Evolutionary conservation across 768 basidiomycete species (phyloP).

Genomic region (Cyathus striatus): DNA sequence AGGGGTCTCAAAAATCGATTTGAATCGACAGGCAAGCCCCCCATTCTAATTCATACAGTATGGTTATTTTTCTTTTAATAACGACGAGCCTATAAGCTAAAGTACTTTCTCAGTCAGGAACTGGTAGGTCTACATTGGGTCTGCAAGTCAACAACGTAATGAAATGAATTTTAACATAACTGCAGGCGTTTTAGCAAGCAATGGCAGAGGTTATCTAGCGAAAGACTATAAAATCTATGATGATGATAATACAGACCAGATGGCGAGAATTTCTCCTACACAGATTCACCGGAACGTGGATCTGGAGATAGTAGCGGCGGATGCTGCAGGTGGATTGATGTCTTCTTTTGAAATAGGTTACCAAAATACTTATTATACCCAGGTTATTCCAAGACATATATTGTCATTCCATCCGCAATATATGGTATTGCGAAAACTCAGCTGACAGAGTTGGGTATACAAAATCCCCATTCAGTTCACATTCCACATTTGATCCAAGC

Average conservation of each 20-base stretch:
- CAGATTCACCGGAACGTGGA: constrained; percentile 51
- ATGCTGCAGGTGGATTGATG: constrained; percentile 33
- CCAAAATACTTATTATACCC: neutral
- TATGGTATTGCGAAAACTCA: constrained; percentile 47
- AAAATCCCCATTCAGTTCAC: constrained; percentile 47
- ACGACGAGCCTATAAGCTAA: neutral
- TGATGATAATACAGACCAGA: constrained; percentile 39
- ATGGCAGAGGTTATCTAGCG: too few relatives aligned
- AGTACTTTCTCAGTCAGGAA: constrained; percentile 36
- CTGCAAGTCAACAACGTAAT: too few relatives aligned
- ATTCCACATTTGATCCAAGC: constrained; percentile 44
- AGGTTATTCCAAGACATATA: constrained; percentile 49
- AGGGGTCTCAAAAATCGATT: constrained; percentile 45
- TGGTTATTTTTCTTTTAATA: constrained; percentile 12
- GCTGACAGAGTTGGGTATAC: constrained; percentile 46
- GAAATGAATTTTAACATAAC: too few relatives aligned
- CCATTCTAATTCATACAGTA: constrained; percentile 61
- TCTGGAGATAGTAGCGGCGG: constrained; percentile 37
- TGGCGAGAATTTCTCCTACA: constrained; percentile 38
- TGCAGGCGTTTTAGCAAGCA: constrained; percentile 35
- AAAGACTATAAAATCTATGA: constrained; percentile 39
- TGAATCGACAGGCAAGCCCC: constrained; percentile 31
- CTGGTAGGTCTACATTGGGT: constrained; percentile 33
- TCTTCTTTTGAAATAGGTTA: neutral
- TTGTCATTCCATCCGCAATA: constrained; percentile 52